These are phyloP conservation scores for Tuber indicum DNA, from an alignment of 495 filamentous ascomycete genomes.

Conservation along the genomic window DNA sequence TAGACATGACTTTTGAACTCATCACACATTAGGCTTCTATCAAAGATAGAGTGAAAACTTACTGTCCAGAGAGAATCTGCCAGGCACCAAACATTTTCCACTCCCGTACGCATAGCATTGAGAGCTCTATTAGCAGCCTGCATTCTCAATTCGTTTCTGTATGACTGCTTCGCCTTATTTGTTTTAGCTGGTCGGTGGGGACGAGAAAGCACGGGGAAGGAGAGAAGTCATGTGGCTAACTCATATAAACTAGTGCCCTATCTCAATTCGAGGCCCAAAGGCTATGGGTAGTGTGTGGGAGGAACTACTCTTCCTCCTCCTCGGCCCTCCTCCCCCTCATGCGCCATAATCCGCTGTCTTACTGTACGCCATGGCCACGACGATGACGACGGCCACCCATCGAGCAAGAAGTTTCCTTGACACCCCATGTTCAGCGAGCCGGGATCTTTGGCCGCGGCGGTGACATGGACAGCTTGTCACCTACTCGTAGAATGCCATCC, in stretches of 20 bases:
- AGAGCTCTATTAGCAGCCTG: slow-evolving; percentile 59
- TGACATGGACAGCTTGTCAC: background rate
- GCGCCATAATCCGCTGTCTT: too few species aligned
- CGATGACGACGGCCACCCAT: background rate
- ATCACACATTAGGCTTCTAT: background rate
- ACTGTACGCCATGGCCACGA: background rate
- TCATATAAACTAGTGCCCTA: background rate
- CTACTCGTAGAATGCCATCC: background rate
- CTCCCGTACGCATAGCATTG: slow-evolving; percentile 52
- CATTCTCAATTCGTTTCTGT: slow-evolving; percentile 47
- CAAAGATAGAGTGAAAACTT: background rate
- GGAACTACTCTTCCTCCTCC: background rate
- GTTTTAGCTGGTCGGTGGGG: background rate
- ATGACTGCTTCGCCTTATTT: slow-evolving; percentile 1
- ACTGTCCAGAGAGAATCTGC: slow-evolving; percentile 66
- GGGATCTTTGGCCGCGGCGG: background rate
- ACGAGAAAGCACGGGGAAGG: background rate
- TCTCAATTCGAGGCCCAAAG: background rate
- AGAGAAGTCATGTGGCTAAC: too few species aligned
- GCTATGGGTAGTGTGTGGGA: background rate
- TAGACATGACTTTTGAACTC: slow-evolving; percentile 52
- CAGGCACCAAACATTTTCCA: slow-evolving; percentile 57
- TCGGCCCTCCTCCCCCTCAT: too few species aligned
- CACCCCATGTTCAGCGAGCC: background rate
- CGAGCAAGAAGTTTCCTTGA: background rate